Conservation (phyloP, 208 protist genomes). For the Sergeia podlipaevii region DNA sequence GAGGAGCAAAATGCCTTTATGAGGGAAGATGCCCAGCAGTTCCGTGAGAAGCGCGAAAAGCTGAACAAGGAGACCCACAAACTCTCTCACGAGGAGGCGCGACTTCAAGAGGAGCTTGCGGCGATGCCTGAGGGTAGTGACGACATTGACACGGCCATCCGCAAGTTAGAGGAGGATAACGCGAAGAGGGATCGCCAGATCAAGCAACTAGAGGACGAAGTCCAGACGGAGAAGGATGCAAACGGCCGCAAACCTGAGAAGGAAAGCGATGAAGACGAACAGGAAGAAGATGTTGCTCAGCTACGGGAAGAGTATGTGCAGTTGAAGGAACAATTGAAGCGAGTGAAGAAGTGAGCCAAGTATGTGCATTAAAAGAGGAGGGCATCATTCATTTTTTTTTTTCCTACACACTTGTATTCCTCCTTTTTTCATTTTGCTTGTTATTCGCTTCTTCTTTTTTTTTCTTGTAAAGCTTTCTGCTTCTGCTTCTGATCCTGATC, state of each 20-base stretch:
- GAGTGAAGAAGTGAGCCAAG: slow-evolving; percentile 14
- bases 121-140: slow-evolving; percentile 21
- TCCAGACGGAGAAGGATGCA: slow-evolving; percentile 8
- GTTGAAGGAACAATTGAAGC: slow-evolving; percentile 64
- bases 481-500: slow-evolving; percentile 5
- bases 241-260: slow-evolving; percentile 8
- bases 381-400: not conserved
- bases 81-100: slow-evolving; percentile 29
- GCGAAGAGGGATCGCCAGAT: slow-evolving; percentile 25
- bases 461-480: slow-evolving; percentile 2
- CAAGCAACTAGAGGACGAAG: slow-evolving; percentile 31
- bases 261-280: not conserved
- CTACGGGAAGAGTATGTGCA: slow-evolving; percentile 75
- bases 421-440: slow-evolving; percentile 7
- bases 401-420: not conserved
- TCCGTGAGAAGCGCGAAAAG: slow-evolving; percentile 58
- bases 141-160: slow-evolving; percentile 20
- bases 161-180: slow-evolving; percentile 41
- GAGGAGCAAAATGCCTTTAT: slow-evolving; percentile 51
- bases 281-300: slow-evolving; percentile 31
- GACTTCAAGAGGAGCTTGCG: slow-evolving; percentile 43
- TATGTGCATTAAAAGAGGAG: not conserved
- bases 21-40: slow-evolving; percentile 65
- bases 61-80: slow-evolving; percentile 26
- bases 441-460: not conserved